Evolutionary conservation across 129 eudicot species (phyloP).

Genomic region (Flaveria brownii): DNA sequence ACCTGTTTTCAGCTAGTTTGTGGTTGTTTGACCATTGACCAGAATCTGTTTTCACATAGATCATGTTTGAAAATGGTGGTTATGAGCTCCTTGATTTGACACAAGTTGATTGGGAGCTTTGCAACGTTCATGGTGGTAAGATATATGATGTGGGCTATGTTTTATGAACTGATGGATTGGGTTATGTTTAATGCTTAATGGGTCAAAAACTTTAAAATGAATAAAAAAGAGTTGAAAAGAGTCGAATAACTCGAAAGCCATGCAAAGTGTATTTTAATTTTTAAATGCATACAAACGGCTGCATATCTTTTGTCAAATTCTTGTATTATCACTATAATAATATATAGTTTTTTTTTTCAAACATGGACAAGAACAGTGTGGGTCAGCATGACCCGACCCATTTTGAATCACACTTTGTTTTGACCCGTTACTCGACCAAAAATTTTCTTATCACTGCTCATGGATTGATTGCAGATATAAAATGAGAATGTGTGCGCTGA

Average conservation of each 20-base stretch:
- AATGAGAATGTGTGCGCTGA: conserved; percentile 9
- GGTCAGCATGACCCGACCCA: background rate
- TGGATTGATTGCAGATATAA: conserved; percentile 23
- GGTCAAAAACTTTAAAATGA: background rate
- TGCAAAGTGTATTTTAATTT: background rate
- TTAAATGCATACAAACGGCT: background rate
- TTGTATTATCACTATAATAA: background rate
- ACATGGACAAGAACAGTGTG: background rate
- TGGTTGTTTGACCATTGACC: conserved; percentile 23
- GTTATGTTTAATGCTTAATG: background rate
- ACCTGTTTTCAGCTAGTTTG: conserved; percentile 2
- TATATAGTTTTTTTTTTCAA: background rate
- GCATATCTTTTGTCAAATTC: background rate
- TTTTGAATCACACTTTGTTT: background rate
- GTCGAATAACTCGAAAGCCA: background rate
- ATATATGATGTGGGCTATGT: background rate
- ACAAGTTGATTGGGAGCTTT: conserved; percentile 81
- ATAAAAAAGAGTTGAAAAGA: background rate
- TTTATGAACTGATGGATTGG: background rate
- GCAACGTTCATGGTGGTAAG: conserved; percentile 44
- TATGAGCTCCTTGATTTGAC: conserved; percentile 72
- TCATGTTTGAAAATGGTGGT: conserved; percentile 81
- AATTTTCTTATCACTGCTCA: background rate
- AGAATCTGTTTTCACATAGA: conserved; percentile 39
- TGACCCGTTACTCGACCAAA: background rate